Conservation (phyloP, 345 rosid species). For the Bretschneidera sinensis region DNA sequence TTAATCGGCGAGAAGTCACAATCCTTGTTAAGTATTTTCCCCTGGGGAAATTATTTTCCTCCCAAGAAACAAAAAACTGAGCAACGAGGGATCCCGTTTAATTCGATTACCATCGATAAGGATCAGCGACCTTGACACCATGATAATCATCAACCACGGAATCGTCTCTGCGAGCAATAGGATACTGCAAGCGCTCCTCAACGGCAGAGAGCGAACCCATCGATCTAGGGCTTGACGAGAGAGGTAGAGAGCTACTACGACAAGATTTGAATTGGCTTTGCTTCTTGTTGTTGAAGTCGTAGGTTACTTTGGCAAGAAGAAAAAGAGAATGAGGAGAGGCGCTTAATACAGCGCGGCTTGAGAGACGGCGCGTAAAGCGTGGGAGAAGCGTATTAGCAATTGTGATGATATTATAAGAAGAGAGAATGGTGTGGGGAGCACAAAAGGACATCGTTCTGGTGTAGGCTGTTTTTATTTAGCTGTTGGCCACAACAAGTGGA, state of each 20-base stretch:
- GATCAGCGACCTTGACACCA: conserved; percentile 69
- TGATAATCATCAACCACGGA: conserved; percentile 71
- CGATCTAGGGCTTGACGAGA: not conserved
- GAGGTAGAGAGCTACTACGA: not conserved
- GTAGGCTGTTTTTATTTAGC: too few species aligned
- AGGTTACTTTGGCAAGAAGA: conserved; percentile 6
- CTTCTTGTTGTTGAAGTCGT: not conserved
- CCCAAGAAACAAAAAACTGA: not conserved
- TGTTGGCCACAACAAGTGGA: too few species aligned
- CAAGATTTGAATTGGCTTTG: too few species aligned
- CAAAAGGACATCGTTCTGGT: too few species aligned
- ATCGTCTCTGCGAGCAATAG: conserved; percentile 62
- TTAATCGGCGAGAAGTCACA: not conserved
- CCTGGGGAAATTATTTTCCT: too few species aligned
- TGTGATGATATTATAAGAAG: too few species aligned
- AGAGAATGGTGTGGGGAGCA: too few species aligned
- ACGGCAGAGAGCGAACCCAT: conserved; percentile 65
- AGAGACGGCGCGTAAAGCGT: too few species aligned
- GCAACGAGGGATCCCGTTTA: not conserved
- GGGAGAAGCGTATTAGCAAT: too few species aligned
- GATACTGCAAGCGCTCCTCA: conserved; percentile 41
- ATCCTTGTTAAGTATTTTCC: not conserved
- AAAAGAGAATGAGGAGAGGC: too few species aligned
- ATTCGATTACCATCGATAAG: conserved; percentile 71
- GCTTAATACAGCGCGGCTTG: too few species aligned